Evolutionary conservation across 163 green algal genomes (phyloP).

Genomic region (Trebouxia gelatinosa): DNA sequence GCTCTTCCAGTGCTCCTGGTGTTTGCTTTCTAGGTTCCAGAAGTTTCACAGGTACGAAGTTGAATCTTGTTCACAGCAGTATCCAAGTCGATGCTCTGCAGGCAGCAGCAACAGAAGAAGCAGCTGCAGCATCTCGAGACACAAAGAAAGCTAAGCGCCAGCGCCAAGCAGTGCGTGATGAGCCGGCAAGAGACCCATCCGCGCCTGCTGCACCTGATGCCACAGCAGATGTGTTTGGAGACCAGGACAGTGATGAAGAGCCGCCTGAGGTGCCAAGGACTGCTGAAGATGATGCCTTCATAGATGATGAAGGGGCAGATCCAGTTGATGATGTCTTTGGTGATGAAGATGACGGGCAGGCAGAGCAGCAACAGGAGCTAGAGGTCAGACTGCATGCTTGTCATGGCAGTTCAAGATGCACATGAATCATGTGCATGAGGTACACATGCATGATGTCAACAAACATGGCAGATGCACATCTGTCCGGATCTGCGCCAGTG

Average conservation of each 20-base stretch:
- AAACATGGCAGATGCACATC: background rate
- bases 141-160: too few species aligned
- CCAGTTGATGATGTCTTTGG: slow-evolving; percentile 36
- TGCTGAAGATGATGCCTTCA: slow-evolving; percentile 48
- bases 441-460: background rate
- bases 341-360: background rate
- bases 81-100: too few species aligned
- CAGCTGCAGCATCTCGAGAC: too few species aligned
- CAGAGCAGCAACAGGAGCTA: background rate
- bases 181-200: too few species aligned
- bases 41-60: too few species aligned
- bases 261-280: slow-evolving; percentile 21
- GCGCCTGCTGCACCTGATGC: background rate
- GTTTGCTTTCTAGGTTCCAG: too few species aligned
- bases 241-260: slow-evolving; percentile 37
- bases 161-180: too few species aligned
- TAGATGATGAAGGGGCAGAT: slow-evolving; percentile 43
- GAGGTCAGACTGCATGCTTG: background rate
- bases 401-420: background rate
- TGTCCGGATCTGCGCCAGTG: background rate
- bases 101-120: too few species aligned
- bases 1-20: too few species aligned
- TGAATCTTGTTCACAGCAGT: too few species aligned
- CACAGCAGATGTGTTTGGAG: slow-evolving; percentile 39
- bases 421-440: background rate